Base-by-base conservation (phyloP, 371 early-diverging fungal genomes). In the Actinomucor elegans region DNA sequence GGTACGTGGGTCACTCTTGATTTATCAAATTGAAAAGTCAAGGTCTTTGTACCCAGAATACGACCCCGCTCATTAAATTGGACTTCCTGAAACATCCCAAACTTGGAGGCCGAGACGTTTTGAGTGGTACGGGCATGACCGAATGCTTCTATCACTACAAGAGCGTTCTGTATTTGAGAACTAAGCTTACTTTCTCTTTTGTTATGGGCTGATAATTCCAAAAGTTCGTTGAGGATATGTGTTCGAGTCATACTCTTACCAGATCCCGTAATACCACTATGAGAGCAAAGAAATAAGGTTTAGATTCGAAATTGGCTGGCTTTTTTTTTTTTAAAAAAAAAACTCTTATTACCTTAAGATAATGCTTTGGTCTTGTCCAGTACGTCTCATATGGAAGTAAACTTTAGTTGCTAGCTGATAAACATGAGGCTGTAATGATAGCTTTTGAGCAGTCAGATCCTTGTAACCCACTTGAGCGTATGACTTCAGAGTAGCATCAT, bases 21-120 rank as follows among this genome's bases (percentile, higher is more conserved):
- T 36, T 87, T 81, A 65, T 99, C 98, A 36, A 98, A 84, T 18
- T 92, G 80, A 67, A 89, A 98, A 11, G 91, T 86, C 32, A 97
- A 75, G 3, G 88, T 69, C 70, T 93, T 94, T 37, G 87, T 79
- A 48, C 97, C 96, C 18, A 88, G 63, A 57, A 99, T 84, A n/a
- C 86, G 84, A 17, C 96, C 94, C 24, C 86, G 76, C 34, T 81
- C 86, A 66, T 87, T 84, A 64, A 95, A 97, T 75, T 94, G 93
- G 28, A 90, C 63, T 68, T 94, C 94, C 36, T 87, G 79, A 71
- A 91, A 94, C 52, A 87, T 73, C 34, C 86, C 93, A 76, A 77
- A 90, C 45, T 89, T 81, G 29, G 85, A 86, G 32, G 91, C 89
- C 55, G 87, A 87, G 33, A 61, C 64, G 67, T 93, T 94, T 47